phyloP scores from a whole-genome alignment of 352 stramenopile genomes.

The Globisporangium sylvaticum region DNA sequence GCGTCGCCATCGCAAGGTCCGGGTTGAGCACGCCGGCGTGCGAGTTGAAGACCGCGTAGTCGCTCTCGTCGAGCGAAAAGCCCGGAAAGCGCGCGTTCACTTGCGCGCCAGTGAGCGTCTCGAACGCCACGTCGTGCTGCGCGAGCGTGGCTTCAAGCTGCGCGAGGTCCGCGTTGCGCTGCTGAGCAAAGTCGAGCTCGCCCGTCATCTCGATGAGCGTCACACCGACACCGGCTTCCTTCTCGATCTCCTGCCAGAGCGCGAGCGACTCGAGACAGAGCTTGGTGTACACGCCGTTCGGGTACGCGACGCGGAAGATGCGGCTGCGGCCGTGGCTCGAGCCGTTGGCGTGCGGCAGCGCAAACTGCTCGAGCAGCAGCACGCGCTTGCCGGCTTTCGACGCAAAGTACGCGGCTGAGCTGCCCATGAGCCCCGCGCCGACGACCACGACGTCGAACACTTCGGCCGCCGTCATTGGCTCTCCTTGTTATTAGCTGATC shows the following conservation, averaged over 20 bases:
- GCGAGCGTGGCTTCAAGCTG: constrained; percentile 28
- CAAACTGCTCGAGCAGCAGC: constrained; percentile 74
- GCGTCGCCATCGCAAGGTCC: constrained; percentile 42
- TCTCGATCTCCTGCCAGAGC: constrained; percentile 56
- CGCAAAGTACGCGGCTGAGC: constrained; percentile 50
- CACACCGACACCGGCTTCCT: constrained; percentile 23
- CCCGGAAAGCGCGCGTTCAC: constrained; percentile 49
- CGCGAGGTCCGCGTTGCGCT: constrained; percentile 24
- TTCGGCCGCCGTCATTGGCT: background rate
- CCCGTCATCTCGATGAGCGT: constrained; percentile 59
- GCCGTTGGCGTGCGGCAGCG: constrained; percentile 51
- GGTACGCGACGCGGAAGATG: constrained; percentile 84
- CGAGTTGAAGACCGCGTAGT: constrained; percentile 44
- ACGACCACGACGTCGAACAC: constrained; percentile 52
- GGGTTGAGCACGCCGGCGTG: constrained; percentile 53
- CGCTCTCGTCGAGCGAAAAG: constrained; percentile 35
- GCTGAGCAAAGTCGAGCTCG: constrained; percentile 45
- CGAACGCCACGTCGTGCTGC: constrained; percentile 32
- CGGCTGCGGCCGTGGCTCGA: constrained; percentile 75
- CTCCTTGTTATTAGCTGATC: background rate
- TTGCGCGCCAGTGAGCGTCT: constrained; percentile 37
- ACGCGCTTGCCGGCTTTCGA: constrained; percentile 41
- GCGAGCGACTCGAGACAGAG: constrained; percentile 56
- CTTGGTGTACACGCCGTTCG: constrained; percentile 61
- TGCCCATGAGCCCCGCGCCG: constrained; percentile 65